These are phyloP conservation scores for Aureobasidium sp. DNA, from an alignment of 2,329 filamentous ascomycete genomes.

Conservation along the genomic window DNA sequence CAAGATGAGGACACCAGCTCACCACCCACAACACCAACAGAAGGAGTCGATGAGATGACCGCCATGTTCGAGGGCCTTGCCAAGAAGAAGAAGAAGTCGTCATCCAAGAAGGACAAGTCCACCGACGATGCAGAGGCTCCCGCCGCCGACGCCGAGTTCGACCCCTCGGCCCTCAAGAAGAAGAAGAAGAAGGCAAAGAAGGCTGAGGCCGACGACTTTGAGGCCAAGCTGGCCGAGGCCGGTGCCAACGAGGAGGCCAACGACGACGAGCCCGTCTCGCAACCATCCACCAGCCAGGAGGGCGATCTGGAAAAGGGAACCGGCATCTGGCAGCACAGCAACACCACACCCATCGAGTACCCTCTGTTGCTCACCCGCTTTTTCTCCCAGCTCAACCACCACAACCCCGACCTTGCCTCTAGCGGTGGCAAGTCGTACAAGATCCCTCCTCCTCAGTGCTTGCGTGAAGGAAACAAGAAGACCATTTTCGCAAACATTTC, in stretches of 20 bases:
- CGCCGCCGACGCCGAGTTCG: conserved; percentile 53
- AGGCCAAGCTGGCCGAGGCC: conserved; percentile 56
- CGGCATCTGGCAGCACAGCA: conserved; percentile 81
- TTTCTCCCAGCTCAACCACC: conserved; percentile 87
- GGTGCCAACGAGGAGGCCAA: conserved; percentile 49
- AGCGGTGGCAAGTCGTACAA: conserved; percentile 80
- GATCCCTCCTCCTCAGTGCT: conserved; percentile 96
- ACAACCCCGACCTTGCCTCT: conserved; percentile 91
- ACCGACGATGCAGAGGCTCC: conserved; percentile 33
- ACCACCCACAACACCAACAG: conserved; percentile 29
- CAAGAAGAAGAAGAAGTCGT: conserved; percentile 62
- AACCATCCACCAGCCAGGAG: conserved; percentile 36
- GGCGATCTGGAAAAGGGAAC: conserved; percentile 83
- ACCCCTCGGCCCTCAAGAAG: conserved; percentile 65
- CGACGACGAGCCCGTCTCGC: conserved; percentile 17
- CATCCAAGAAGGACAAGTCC: conserved; percentile 41
- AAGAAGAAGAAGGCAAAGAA: conserved; percentile 71
- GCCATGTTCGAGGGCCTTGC: conserved; percentile 58
- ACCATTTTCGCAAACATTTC: conserved; percentile 99
- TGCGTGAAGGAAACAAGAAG: conserved; percentile 99
- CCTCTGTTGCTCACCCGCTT: conserved; percentile 80
- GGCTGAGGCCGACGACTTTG: conserved; percentile 54
- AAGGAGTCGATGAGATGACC: conserved; percentile 35
- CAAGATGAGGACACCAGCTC: conserved; percentile 23
- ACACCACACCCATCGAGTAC: conserved; percentile 72